Conservation (phyloP, 306 rosid species). For the Betula pendula region DNA sequence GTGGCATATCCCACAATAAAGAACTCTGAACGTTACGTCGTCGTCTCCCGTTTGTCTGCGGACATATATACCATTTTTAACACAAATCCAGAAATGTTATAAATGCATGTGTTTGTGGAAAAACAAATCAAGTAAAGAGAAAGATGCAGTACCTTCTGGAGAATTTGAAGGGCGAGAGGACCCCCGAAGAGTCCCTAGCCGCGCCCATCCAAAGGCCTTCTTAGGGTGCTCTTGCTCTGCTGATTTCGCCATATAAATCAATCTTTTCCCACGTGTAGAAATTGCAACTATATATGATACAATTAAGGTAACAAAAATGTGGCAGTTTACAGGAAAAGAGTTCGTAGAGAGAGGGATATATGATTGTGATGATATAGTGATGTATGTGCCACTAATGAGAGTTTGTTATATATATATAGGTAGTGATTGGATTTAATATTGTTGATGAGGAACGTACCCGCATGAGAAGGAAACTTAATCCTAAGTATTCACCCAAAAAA, state of each 20-base stretch:
- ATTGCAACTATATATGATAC: too few relatives aligned
- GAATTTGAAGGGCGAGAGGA: conserved; percentile 3
- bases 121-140: neutral
- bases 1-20: conserved; percentile 62
- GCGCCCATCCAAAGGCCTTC: neutral
- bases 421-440: too few relatives aligned
- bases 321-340: neutral
- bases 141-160: neutral
- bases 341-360: too few relatives aligned
- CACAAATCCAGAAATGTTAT: neutral
- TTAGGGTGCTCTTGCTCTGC: neutral
- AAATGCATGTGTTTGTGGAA: neutral
- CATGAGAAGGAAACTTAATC: too few relatives aligned
- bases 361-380: too few relatives aligned
- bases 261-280: neutral
- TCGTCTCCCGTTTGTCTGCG: neutral
- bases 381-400: too few relatives aligned
- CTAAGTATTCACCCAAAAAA: too few relatives aligned
- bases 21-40: conserved; percentile 4
- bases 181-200: neutral
- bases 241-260: neutral
- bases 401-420: too few relatives aligned
- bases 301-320: too few relatives aligned
- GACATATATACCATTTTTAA: neutral
- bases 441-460: too few relatives aligned